Evolutionary conservation across 495 filamentous ascomycete genomes (phyloP), one percentile per base, ranked within the genome.

Genomic region (Hypoxylon cercidicola): DNA sequence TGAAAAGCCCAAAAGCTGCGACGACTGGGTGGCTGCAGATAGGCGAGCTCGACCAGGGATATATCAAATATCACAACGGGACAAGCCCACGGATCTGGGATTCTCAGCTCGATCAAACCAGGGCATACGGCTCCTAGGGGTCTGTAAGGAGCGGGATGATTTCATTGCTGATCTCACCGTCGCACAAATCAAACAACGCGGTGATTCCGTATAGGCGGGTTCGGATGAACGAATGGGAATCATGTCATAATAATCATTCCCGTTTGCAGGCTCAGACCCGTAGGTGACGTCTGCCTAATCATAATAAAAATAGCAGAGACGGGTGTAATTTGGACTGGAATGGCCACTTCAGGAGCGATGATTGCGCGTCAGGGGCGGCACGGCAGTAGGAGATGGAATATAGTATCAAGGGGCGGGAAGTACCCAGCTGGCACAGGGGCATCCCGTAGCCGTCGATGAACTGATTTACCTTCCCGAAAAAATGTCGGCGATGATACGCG

Each of bases 101-200:
- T 16, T 35, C 16, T 55, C 56, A 59, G 56, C 56, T 69, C 45
- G 62, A 65, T 51, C 50, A 55, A 61, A 66, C 49, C 52, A 62
- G 52, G 56, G 60, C 50, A 62, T 65, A 35, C 51, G 46, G 55
- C 52, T 60, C 53, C 41, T 49, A 43, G 57, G 13, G 54, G 55
- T 54, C 53, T 54, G 46, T 46, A 53, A 62, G 58, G 62, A 54
- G 32, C 56, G 51, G 41, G 47, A 66, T 55, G 66, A 65, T 69
- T 67, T 61, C 60, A 68, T 60, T 69, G 66, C 65, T 65, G 66
- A 72, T 69, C 62, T 67, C 59, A 71, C 71, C 49, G 69, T 74
- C 55, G 66, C 52, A 74, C 65, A 72, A 69, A 64, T 66, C 60
- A 69, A 69, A 69, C 45, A 49, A 41, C 51, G 60, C 65, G 60